phyloP scores from a whole-genome alignment of 2,329 filamentous ascomycete species.

The Pseudogymnoascus pannorum region DNA sequence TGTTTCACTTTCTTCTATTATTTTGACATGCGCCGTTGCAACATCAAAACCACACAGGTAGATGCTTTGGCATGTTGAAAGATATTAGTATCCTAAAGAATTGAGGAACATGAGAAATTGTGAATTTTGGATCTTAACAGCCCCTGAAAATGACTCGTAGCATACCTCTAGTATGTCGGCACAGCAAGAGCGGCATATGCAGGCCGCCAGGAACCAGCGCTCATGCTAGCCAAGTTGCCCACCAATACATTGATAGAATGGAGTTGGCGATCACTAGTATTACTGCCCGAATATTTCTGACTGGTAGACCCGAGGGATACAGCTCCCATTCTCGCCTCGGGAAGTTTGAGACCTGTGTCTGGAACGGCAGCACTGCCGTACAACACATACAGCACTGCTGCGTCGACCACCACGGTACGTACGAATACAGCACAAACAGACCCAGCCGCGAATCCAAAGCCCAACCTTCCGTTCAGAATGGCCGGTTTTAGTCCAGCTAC shows the following conservation, averaged over 20 bases:
- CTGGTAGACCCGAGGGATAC: neutral
- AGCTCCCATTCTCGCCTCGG: neutral
- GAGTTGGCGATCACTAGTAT: no score
- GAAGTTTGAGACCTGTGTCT: neutral
- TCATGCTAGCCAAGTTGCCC: neutral
- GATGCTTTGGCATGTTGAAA: neutral
- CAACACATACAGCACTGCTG: neutral
- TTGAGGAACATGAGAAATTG: neutral
- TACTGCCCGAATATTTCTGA: neutral
- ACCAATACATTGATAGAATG: neutral
- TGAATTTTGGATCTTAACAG: neutral
- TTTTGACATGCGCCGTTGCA: neutral
- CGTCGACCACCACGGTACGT: neutral
- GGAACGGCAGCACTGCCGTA: neutral
- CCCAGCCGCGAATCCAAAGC: neutral
- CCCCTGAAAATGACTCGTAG: neutral
- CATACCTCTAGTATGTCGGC: neutral
- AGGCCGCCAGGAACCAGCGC: neutral
- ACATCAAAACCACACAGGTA: neutral
- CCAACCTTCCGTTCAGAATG: neutral
- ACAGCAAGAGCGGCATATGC: neutral
- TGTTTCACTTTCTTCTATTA: neutral
- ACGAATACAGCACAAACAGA: constrained; percentile 2
- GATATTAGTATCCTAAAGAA: neutral
- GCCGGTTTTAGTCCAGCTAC: neutral